Conservation (phyloP, 768 basidiomycete species). For the Gelatoporia subvermispora region DNA sequence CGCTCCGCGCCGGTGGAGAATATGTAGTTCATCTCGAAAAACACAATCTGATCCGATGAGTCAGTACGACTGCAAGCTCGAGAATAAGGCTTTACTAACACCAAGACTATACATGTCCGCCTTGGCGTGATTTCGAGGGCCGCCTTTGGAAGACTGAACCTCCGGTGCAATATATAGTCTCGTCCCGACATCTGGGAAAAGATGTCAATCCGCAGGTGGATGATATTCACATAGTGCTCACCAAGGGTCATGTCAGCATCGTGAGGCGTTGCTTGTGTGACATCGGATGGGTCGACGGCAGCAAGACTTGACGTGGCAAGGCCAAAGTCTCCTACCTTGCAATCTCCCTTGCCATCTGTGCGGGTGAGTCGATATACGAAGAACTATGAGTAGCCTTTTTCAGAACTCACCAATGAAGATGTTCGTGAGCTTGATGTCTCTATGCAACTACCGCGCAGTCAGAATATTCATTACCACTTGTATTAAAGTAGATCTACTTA, state of each 20-base stretch:
- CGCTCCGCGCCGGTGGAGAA: constrained; percentile 84
- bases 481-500: constrained; percentile 38
- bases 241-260: constrained; percentile 77
- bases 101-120: constrained; percentile 95
- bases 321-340: constrained; percentile 94
- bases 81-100: constrained; percentile 36
- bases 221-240: constrained; percentile 19
- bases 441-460: constrained; percentile 46
- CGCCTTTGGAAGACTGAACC: constrained; percentile 53
- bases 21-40: constrained; percentile 93
- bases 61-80: not conserved
- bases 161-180: constrained; percentile 92
- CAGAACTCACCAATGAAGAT: constrained; percentile 92
- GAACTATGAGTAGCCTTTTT: too few relatives aligned
- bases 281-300: constrained; percentile 70
- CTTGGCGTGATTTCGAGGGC: constrained; percentile 76
- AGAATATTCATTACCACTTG: too few relatives aligned
- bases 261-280: constrained; percentile 38
- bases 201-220: not conserved
- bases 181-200: constrained; percentile 73
- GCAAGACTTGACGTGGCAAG: constrained; percentile 80
- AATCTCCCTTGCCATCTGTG: constrained; percentile 75
- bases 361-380: too few relatives aligned
- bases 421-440: constrained; percentile 90
- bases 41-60: constrained; percentile 63